Conservation (phyloP, 345 rosid species). For the Noccaea bulbosa region DNA sequence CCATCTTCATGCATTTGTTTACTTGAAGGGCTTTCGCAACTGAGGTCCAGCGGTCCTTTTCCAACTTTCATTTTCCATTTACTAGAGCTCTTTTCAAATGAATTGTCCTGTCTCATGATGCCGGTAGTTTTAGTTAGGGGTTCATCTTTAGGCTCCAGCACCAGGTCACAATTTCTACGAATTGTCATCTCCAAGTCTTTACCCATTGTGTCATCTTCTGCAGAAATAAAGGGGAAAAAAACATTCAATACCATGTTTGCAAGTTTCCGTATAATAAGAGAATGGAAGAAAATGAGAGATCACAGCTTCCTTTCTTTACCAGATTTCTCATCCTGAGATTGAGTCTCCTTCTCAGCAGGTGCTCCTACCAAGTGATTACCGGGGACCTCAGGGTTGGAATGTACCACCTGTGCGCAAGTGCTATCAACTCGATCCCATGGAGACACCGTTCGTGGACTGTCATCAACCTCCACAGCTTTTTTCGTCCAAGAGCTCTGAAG, state of each 20-base stretch:
- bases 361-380: constrained; percentile 45
- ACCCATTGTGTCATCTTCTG: constrained; percentile 53
- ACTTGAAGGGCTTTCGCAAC: constrained; percentile 41
- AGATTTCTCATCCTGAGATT: constrained; percentile 46
- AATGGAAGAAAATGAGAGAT: constrained; percentile 11
- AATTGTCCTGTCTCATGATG: constrained; percentile 31
- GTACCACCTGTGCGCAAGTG: constrained; percentile 68
- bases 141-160: constrained; percentile 47
- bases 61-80: constrained; percentile 44
- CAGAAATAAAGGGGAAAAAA: constrained; percentile 7
- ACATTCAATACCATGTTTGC: constrained; percentile 13
- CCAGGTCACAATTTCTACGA: constrained; percentile 48
- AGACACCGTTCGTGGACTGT: constrained; percentile 55
- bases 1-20: constrained; percentile 43
- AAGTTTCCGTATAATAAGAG: constrained; percentile 19
- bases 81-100: constrained; percentile 42
- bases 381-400: constrained; percentile 53
- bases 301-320: constrained; percentile 43
- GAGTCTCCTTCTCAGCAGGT: constrained; percentile 46
- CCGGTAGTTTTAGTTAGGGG: constrained; percentile 32
- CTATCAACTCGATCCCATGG: constrained; percentile 65
- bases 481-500: constrained; percentile 79
- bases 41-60: constrained; percentile 40
- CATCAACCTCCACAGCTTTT: constrained; percentile 59
- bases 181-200: constrained; percentile 49